These are phyloP conservation scores for Quercus parvula DNA, from an alignment of 306 rosid genomes.

Conservation along the genomic window DNA sequence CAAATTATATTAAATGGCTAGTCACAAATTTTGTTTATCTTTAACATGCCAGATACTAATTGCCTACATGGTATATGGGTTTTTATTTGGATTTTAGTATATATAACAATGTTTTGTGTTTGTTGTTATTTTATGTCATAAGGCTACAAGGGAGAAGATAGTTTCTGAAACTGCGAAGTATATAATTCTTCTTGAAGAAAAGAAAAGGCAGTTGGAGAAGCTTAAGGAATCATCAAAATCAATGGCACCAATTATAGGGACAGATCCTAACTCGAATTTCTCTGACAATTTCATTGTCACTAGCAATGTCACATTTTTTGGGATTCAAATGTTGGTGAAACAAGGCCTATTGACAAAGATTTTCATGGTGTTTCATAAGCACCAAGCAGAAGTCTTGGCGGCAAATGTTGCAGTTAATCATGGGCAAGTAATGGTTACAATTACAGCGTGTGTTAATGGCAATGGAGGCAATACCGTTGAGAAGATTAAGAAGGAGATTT, in stretches of 20 bases:
- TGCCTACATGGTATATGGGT: no score
- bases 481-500: slow-evolving; percentile 33
- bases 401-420: slow-evolving; percentile 33
- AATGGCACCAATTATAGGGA: background rate
- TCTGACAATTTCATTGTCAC: slow-evolving; percentile 24
- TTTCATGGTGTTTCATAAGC: slow-evolving; percentile 27
- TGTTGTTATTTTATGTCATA: background rate
- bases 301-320: slow-evolving; percentile 34
- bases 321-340: slow-evolving; percentile 28
- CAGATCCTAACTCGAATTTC: slow-evolving; percentile 2
- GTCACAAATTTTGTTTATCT: no score
- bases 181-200: slow-evolving; percentile 38
- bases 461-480: slow-evolving; percentile 15
- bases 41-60: no score
- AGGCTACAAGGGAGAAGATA: slow-evolving; percentile 38
- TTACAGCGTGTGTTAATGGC: slow-evolving; percentile 21
- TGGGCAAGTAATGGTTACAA: slow-evolving; percentile 26
- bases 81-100: no score
- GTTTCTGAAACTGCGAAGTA: slow-evolving; percentile 25
- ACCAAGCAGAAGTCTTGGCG: slow-evolving; percentile 31
- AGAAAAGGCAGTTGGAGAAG: slow-evolving; percentile 34
- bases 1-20: no score
- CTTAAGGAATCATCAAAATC: slow-evolving; percentile 26
- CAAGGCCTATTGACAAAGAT: slow-evolving; percentile 19
- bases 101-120: background rate